Percentiles rank a stretch among this genome's conserved stretches.
phyloP scores from a whole-genome alignment of 352 stramenopile species.

The Pythium scleroteichum region DNA sequence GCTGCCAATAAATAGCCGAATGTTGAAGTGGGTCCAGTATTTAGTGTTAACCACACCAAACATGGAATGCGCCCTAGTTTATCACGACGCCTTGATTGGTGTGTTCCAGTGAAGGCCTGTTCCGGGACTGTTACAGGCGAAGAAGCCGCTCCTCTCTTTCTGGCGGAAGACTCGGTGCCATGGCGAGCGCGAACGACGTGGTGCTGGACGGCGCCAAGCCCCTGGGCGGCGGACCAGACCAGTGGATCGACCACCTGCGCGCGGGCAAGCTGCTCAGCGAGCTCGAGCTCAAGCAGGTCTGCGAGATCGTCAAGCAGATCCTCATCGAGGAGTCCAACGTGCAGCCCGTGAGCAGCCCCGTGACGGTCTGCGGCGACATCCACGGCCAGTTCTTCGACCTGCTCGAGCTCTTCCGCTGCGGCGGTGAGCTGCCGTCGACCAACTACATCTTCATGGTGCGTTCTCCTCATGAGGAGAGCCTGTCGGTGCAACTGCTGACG shows the following conservation, averaged over 20 bases:
- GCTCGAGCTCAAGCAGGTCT: constrained; percentile 88
- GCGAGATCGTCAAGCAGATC: constrained; percentile 90
- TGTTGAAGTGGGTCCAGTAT: neutral
- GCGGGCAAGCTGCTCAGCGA: constrained; percentile 82
- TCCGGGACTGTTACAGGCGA: constrained; percentile 15
- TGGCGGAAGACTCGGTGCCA: neutral
- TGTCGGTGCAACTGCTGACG: neutral
- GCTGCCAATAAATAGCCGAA: neutral
- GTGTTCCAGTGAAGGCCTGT: neutral
- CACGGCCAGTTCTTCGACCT: constrained; percentile 91
- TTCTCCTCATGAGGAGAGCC: neutral
- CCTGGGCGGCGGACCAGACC: constrained; percentile 61
- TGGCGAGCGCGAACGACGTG: constrained; percentile 70
- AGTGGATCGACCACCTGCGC: constrained; percentile 86
- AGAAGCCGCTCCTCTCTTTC: constrained; percentile 5
- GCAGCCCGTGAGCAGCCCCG: constrained; percentile 86
- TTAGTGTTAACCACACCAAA: no score
- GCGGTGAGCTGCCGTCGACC: constrained; percentile 80
- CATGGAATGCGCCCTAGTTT: neutral
- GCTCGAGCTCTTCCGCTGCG: constrained; percentile 85
- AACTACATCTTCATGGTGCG: constrained; percentile 92
- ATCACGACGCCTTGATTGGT: constrained; percentile 3
- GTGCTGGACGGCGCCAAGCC: constrained; percentile 53
- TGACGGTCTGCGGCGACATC: constrained; percentile 90
- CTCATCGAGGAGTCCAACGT: constrained; percentile 93